Percentiles rank a stretch among this genome's conserved stretches.
These are phyloP conservation scores for Neurospora crassa DNA, from an alignment of 2,329 filamentous ascomycete genomes.

Conservation along the genomic window DNA sequence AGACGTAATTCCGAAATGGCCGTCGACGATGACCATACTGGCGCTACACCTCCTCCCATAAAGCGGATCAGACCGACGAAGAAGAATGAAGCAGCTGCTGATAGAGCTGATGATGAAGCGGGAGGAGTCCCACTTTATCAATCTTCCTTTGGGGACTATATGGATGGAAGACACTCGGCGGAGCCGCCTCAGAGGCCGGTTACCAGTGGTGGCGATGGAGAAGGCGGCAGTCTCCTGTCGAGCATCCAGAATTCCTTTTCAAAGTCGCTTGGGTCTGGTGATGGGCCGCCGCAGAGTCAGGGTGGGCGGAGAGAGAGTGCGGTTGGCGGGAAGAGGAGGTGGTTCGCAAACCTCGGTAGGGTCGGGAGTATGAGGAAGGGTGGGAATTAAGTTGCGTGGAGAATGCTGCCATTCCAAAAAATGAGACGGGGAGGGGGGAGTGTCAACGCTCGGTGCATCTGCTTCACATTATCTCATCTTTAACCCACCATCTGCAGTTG, in stretches of 20 bases:
- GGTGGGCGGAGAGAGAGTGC: constrained; percentile 1
- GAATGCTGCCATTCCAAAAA: no score
- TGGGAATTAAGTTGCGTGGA: not conserved
- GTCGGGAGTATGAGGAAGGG: constrained; percentile 10
- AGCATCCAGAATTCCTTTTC: not conserved
- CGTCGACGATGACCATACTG: constrained; percentile 29
- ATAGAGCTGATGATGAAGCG: constrained; percentile 9
- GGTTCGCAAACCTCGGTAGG: constrained; percentile 7
- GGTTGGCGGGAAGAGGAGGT: constrained; percentile 9
- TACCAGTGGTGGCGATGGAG: not conserved
- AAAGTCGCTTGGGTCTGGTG: not conserved
- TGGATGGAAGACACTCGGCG: constrained; percentile 2
- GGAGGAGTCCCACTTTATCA: constrained; percentile 4
- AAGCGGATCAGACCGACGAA: constrained; percentile 28
- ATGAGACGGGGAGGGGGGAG: no score
- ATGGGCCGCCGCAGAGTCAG: not conserved
- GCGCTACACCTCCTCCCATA: constrained; percentile 49
- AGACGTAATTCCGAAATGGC: constrained; percentile 22
- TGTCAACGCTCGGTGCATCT: not conserved
- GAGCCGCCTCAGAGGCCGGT: not conserved
- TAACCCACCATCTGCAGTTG: not conserved
- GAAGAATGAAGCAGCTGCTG: not conserved
- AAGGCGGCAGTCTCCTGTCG: constrained; percentile 4
- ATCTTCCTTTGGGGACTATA: not conserved
- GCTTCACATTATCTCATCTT: not conserved